These are phyloP conservation scores for Baeospora myosura DNA, from an alignment of 1,284 basidiomycete species.

Conservation along the genomic window DNA sequence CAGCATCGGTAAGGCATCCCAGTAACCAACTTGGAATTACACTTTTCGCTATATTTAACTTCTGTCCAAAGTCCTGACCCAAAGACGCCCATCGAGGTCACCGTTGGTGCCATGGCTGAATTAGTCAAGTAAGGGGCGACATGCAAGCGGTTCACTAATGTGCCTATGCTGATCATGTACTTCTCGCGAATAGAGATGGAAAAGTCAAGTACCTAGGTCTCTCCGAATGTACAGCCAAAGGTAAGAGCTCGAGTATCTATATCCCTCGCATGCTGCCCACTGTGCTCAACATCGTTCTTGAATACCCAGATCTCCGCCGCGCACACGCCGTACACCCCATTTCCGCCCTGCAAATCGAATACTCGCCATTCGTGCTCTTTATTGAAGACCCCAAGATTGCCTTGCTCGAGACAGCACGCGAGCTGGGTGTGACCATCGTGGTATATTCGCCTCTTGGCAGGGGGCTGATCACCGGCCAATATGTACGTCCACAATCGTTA, in stretches of 20 bases:
- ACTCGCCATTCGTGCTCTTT: constrained; percentile 42
- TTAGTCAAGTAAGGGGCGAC: constrained; percentile 30
- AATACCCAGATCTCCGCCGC: constrained; percentile 31
- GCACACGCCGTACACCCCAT: constrained; percentile 45
- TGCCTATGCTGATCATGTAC: background rate
- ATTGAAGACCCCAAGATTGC: constrained; percentile 33
- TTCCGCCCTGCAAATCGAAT: constrained; percentile 44
- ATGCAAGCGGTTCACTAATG: background rate
- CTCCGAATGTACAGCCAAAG: constrained; percentile 29
- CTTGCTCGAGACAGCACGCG: constrained; percentile 30
- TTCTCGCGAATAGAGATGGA: constrained; percentile 28
- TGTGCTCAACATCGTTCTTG: background rate
- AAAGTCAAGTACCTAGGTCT: constrained; percentile 46
- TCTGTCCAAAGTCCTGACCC: constrained; percentile 9
- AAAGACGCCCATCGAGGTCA: constrained; percentile 10
- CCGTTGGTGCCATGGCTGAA: constrained; percentile 36
- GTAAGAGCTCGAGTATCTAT: too few species aligned
- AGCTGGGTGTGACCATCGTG: constrained; percentile 35
- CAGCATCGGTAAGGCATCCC: constrained; percentile 8
- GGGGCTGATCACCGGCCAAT: constrained; percentile 12
- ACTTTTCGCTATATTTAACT: background rate
- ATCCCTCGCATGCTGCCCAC: too few species aligned
- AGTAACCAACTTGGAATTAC: background rate
- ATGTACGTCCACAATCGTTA: constrained; percentile 6
- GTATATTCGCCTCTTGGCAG: constrained; percentile 30